Conservation (phyloP, 1,284 basidiomycete species). For the Puccinia coronata region DNA sequence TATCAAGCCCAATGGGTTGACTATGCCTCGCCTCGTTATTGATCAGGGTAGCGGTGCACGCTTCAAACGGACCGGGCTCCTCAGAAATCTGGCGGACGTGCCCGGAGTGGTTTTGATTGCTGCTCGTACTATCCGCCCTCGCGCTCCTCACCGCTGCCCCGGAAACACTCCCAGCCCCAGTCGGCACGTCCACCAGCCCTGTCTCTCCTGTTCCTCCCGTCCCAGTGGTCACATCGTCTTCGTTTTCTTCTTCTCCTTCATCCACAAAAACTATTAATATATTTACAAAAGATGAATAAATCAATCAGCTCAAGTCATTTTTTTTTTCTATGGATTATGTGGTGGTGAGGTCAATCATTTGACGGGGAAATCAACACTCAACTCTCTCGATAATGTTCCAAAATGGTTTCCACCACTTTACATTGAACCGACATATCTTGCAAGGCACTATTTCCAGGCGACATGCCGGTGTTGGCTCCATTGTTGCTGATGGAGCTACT, state of each 20-base stretch:
- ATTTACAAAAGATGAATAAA: not conserved
- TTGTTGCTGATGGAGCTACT: conserved; percentile 44
- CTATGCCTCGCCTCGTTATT: not conserved
- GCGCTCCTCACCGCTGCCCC: not conserved
- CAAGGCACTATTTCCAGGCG: conserved; percentile 54
- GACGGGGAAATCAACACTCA: not conserved
- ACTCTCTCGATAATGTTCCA: conserved; percentile 77
- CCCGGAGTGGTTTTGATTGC: conserved; percentile 10
- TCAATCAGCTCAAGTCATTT: not conserved
- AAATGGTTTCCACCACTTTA: conserved; percentile 82
- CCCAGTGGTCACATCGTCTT: conserved; percentile 10
- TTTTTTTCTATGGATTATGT: not conserved
- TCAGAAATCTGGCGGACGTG: not conserved
- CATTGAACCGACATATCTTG: conserved; percentile 70
- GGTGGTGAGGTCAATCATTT: not conserved
- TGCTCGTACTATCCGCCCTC: not conserved
- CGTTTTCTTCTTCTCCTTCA: conserved; percentile 38
- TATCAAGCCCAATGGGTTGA: not conserved
- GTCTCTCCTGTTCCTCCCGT: conserved; percentile 14
- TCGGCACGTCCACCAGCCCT: not conserved
- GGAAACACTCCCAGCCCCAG: not conserved
- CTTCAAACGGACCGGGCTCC: not conserved
- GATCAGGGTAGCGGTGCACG: not conserved
- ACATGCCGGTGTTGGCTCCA: conserved; percentile 56
- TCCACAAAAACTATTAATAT: conserved; percentile 24